These are phyloP conservation scores for Trametes meyenii DNA, from an alignment of 768 basidiomycete species.

Conservation along the genomic window DNA sequence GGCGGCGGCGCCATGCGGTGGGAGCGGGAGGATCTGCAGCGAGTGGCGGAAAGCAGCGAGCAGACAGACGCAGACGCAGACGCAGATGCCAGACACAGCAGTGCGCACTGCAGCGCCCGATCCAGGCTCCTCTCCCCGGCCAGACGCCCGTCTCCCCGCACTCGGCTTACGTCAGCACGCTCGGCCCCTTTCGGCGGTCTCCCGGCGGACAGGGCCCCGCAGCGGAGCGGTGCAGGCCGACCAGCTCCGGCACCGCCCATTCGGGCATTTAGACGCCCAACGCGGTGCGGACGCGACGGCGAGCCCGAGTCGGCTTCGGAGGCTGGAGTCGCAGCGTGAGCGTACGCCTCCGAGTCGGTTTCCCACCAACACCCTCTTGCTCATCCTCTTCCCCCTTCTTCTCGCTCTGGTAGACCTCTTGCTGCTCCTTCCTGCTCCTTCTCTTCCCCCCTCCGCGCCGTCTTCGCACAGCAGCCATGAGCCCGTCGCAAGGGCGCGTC, in stretches of 20 bases:
- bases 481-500: conserved; percentile 19
- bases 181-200: neutral
- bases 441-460: neutral
- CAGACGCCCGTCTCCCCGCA: conserved; percentile 4
- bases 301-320: neutral
- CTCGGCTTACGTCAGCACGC: conserved; percentile 3
- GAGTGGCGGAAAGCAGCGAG: conserved; percentile 1
- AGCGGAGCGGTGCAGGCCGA: conserved; percentile 18
- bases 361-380: neutral
- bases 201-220: conserved; percentile 2
- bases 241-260: neutral
- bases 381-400: conserved; percentile 19
- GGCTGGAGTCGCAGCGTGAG: neutral
- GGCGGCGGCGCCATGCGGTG: conserved; percentile 26
- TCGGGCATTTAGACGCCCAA: neutral
- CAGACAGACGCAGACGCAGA: neutral
- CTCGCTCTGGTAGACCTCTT: conserved; percentile 3
- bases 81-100: neutral
- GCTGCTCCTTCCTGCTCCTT: neutral
- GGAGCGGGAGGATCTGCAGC: neutral
- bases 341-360: conserved; percentile 16
- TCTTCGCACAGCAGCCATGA: conserved; percentile 14
- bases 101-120: neutral
- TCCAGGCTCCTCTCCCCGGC: neutral
- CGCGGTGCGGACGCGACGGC: neutral